phyloP scores from a whole-genome alignment of 1,284 basidiomycete genomes.

The Garcileccinum viscosum region DNA sequence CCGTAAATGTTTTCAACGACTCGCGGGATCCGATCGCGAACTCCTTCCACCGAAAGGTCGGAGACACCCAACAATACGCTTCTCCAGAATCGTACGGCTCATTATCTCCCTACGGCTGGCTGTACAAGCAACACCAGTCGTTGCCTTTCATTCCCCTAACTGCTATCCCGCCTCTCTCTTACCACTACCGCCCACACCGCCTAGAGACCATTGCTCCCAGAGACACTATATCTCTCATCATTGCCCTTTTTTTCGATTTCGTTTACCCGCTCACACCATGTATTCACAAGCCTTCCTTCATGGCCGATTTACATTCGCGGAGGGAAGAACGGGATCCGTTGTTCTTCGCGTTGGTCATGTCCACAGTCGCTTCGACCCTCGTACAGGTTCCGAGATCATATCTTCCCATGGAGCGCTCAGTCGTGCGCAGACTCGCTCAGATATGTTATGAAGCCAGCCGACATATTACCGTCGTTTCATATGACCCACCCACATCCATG shows the following conservation, averaged over 20 bases:
- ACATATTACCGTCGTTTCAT: conserved; percentile 77
- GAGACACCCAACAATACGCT: conserved; percentile 51
- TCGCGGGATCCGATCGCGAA: conserved; percentile 34
- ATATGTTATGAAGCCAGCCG: conserved; percentile 82
- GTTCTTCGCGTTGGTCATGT: conserved; percentile 87
- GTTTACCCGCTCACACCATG: conserved; percentile 86
- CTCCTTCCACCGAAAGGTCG: conserved; percentile 44
- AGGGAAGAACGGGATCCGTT: conserved; percentile 85
- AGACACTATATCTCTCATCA: conserved; percentile 78
- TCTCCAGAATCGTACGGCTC: conserved; percentile 61
- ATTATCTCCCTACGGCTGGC: conserved; percentile 74
- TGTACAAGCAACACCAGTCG: conserved; percentile 67
- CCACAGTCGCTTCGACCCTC: conserved; percentile 80
- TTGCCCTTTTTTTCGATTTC: conserved; percentile 87
- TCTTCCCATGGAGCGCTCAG: conserved; percentile 78
- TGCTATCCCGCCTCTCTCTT: conserved; percentile 69
- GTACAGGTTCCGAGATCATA: conserved; percentile 84
- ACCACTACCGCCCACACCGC: conserved; percentile 70
- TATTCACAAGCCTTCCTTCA: conserved; percentile 83
- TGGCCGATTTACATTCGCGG: conserved; percentile 78
- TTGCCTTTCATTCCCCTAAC: conserved; percentile 55
- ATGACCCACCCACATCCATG: conserved; percentile 82
- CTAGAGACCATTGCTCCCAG: conserved; percentile 79
- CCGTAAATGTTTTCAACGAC: conserved; percentile 41
- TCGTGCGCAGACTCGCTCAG: conserved; percentile 78